A percentile compares a stretch with the other conserved stretches of the same genome.
Conservation (phyloP, 2,329 filamentous ascomycete genomes). For the Diaporthe destruens region DNA sequence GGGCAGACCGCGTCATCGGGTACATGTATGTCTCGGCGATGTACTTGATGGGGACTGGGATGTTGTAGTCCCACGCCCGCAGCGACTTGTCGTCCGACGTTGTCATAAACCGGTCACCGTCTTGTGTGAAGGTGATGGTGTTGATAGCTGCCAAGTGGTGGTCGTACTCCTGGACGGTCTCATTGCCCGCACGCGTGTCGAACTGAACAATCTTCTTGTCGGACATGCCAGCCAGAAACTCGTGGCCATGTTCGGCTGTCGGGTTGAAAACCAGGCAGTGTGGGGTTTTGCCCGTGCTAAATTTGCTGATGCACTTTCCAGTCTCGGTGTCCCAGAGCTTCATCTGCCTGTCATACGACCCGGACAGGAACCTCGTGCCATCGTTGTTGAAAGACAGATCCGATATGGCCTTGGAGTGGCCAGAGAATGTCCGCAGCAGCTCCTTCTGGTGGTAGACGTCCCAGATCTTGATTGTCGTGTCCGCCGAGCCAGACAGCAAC, state of each 20-base stretch:
- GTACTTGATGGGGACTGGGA: conserved; percentile 98
- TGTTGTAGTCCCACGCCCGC: conserved; percentile 97
- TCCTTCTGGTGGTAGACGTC: conserved; percentile 93
- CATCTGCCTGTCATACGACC: conserved; percentile 94
- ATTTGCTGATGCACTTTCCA: conserved; percentile 87
- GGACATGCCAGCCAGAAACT: conserved; percentile 96
- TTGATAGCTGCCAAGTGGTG: conserved; percentile 98
- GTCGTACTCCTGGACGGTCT: conserved; percentile 96
- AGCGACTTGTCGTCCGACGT: conserved; percentile 98
- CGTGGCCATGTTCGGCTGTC: conserved; percentile 78
- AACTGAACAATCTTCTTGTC: conserved; percentile 99
- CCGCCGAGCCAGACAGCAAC: conserved; percentile 88
- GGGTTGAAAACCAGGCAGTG: conserved; percentile 97
- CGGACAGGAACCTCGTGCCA: conserved; percentile 88
- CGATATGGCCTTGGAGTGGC: conserved; percentile 90
- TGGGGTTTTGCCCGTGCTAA: conserved; percentile 93
- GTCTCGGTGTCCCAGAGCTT: conserved; percentile 99
- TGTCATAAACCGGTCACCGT: conserved; percentile 95
- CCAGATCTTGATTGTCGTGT: conserved; percentile 92
- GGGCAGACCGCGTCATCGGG: conserved; percentile 86
- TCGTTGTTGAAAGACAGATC: conserved; percentile 88
- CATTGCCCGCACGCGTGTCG: conserved; percentile 81
- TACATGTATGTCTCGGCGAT: conserved; percentile 99
- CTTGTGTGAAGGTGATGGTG: conserved; percentile 95
- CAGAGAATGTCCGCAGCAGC: conserved; percentile 89